Percentiles rank a stretch among this genome's conserved stretches.
Evolutionary conservation across 2,329 filamentous ascomycete species (phyloP).

Genomic region (Calonectria ilicicola): DNA sequence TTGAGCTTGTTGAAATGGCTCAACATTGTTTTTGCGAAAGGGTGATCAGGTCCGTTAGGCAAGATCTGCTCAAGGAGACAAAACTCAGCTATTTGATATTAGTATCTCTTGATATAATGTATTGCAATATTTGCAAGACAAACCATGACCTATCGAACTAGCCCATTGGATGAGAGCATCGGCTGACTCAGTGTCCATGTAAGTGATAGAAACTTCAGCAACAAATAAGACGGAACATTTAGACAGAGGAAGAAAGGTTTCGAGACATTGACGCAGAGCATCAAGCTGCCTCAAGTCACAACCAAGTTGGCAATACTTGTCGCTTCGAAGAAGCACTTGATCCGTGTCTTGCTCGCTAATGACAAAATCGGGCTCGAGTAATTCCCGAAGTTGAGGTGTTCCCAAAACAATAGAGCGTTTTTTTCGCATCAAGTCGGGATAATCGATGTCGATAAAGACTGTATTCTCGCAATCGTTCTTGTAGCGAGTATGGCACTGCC

Average conservation of each 20-base stretch:
- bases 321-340: slow-evolving; percentile 71
- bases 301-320: slow-evolving; percentile 81
- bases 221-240: slow-evolving; percentile 79
- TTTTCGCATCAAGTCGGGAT: slow-evolving; percentile 80
- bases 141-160: slow-evolving; percentile 76
- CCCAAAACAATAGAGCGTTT: slow-evolving; percentile 77
- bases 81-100: slow-evolving; percentile 69
- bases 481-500: slow-evolving; percentile 81
- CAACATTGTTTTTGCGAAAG: slow-evolving; percentile 90
- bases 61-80: slow-evolving; percentile 89
- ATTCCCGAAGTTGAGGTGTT: slow-evolving; percentile 66
- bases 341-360: slow-evolving; percentile 54
- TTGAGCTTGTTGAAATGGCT: slow-evolving; percentile 84
- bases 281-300: slow-evolving; percentile 81
- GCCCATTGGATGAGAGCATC: slow-evolving; percentile 85
- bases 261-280: slow-evolving; percentile 70
- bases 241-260: slow-evolving; percentile 66
- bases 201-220: slow-evolving; percentile 91
- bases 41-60: slow-evolving; percentile 81
- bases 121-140: slow-evolving; percentile 32
- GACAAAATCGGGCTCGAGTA: slow-evolving; percentile 47
- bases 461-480: slow-evolving; percentile 66
- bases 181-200: slow-evolving; percentile 82
- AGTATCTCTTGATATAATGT: slow-evolving; percentile 21
- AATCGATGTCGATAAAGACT: slow-evolving; percentile 88